phyloP scores from a whole-genome alignment of 371 early-diverging fungal species.

The Capillidium rhysosporum region DNA sequence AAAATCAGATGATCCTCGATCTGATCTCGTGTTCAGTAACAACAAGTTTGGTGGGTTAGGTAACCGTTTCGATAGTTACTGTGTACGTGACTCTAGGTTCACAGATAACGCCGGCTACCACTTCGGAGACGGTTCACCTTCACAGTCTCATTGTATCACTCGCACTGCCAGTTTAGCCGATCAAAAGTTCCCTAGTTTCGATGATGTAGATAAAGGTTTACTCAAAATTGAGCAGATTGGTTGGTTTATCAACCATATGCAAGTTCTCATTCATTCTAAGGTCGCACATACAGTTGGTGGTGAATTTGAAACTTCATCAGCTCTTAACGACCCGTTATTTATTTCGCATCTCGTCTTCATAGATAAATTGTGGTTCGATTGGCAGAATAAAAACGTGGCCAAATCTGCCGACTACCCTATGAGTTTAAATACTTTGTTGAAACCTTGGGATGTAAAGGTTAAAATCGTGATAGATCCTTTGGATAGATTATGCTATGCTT shows the following conservation, averaged over 20 bases:
- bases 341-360: slow-evolving; percentile 28
- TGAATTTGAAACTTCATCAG: too few species aligned
- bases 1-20: neutral
- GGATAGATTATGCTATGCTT: slow-evolving; percentile 1
- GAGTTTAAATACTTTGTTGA: neutral
- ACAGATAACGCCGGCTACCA: too few species aligned
- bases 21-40: neutral
- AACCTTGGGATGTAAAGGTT: neutral
- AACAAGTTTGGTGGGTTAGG: neutral
- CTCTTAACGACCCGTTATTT: slow-evolving; percentile 25
- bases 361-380: slow-evolving; percentile 26
- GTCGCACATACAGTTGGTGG: too few species aligned
- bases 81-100: neutral
- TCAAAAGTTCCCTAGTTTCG: too few species aligned
- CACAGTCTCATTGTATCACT: too few species aligned
- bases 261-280: too few species aligned
- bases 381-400: slow-evolving; percentile 12
- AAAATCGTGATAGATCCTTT: neutral
- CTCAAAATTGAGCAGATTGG: too few species aligned
- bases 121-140: too few species aligned
- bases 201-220: too few species aligned
- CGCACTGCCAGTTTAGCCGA: too few species aligned
- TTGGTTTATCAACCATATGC: too few species aligned
- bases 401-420: neutral
- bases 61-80: neutral